Evolutionary conservation across 177 flowering plant genomes (phyloP).

Genomic region (Tripterygium wilfordii): DNA sequence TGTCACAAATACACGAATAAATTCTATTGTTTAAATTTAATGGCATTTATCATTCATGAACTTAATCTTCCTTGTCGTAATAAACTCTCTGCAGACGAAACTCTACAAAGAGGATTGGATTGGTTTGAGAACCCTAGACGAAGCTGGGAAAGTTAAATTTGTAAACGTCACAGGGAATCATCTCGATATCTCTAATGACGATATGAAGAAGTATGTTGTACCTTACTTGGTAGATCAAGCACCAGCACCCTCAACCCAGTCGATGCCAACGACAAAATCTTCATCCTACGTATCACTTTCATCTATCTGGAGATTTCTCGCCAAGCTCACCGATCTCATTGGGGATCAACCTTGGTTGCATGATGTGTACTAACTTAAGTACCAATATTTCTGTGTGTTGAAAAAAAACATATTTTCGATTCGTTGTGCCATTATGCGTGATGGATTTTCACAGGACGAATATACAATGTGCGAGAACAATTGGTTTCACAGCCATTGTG

Average conservation of each 20-base stretch:
- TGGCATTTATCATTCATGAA: too few species aligned
- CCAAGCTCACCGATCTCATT: constrained; percentile 7
- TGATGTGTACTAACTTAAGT: background rate
- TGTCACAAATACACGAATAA: too few species aligned
- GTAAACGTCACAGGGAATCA: constrained; percentile 37
- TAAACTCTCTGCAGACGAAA: constrained; percentile 35
- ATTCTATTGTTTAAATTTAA: too few species aligned
- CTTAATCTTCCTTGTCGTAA: background rate
- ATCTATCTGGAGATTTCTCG: constrained; percentile 8
- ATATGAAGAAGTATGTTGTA: constrained; percentile 35
- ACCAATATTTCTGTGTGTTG: background rate
- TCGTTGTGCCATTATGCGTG: background rate
- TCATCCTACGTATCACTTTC: constrained; percentile 13
- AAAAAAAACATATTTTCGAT: background rate
- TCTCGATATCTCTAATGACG: constrained; percentile 29
- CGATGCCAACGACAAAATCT: background rate
- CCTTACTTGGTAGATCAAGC: constrained; percentile 38
- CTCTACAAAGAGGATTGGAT: constrained; percentile 58
- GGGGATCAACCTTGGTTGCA: constrained; percentile 14
- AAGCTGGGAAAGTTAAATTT: constrained; percentile 51
- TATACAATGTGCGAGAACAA: too few species aligned
- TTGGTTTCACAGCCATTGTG: too few species aligned
- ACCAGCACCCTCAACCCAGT: constrained; percentile 6
- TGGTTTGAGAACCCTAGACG: constrained; percentile 46
- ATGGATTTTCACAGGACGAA: too few species aligned